Evolutionary conservation across 1,284 basidiomycete genomes (phyloP).

Genomic region (Apiotrichum domesticum): DNA sequence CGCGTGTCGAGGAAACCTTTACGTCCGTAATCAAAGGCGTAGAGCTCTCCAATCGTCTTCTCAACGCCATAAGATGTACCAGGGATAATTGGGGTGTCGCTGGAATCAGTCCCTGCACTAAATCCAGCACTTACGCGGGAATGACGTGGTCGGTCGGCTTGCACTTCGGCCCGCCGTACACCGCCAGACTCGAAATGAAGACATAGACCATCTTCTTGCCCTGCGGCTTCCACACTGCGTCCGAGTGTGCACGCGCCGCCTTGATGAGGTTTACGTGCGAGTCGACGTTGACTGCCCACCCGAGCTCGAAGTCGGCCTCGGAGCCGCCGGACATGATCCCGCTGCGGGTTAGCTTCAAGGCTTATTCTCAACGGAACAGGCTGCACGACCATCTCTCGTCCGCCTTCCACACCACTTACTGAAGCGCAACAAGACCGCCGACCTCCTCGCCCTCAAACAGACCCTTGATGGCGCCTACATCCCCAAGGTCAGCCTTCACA

Average conservation of each 20-base stretch:
- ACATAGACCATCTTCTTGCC: slow-evolving; percentile 53
- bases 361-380: not conserved
- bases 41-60: slow-evolving; percentile 57
- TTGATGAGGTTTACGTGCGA: slow-evolving; percentile 55
- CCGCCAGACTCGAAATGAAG: slow-evolving; percentile 58
- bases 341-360: slow-evolving; percentile 18
- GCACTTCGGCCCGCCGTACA: slow-evolving; percentile 59
- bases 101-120: slow-evolving; percentile 44
- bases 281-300: slow-evolving; percentile 57
- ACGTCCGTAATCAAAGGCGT: slow-evolving; percentile 61
- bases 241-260: slow-evolving; percentile 48
- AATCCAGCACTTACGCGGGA: slow-evolving; percentile 28
- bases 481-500: slow-evolving; percentile 54
- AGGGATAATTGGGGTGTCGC: slow-evolving; percentile 55
- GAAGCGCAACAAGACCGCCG: slow-evolving; percentile 43
- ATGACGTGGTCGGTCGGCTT: slow-evolving; percentile 38
- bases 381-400: not conserved
- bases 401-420: slow-evolving; percentile 26
- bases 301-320: slow-evolving; percentile 60
- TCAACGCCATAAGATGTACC: slow-evolving; percentile 57
- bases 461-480: slow-evolving; percentile 46
- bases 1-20: slow-evolving; percentile 58
- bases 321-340: slow-evolving; percentile 65
- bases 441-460: slow-evolving; percentile 47
- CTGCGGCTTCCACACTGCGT: slow-evolving; percentile 16